These are phyloP conservation scores for Ganoderma sp. DNA, from an alignment of 1,284 basidiomycete species.

Conservation along the genomic window DNA sequence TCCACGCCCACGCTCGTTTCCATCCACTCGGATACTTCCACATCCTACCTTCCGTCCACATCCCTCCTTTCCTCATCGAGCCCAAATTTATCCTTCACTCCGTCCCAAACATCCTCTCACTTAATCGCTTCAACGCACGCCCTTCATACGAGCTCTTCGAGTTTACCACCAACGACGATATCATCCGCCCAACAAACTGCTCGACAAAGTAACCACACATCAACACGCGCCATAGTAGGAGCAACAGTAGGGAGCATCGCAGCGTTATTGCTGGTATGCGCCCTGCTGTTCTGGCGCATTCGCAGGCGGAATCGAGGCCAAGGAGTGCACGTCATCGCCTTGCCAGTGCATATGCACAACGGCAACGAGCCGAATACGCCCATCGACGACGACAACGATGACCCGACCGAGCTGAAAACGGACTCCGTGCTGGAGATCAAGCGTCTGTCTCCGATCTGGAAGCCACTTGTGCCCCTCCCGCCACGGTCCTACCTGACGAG, in stretches of 20 bases:
- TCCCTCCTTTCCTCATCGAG: not conserved
- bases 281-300: not conserved
- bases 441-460: not conserved
- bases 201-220: not conserved
- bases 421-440: not conserved
- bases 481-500: not conserved
- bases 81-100: not conserved
- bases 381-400: not conserved
- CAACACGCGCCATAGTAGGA: not conserved
- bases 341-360: not conserved
- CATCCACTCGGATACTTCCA: not conserved
- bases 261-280: not conserved
- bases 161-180: not conserved
- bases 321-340: not conserved
- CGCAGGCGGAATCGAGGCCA: not conserved
- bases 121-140: not conserved
- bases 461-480: not conserved
- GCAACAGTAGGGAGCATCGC: conserved; percentile 1
- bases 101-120: not conserved
- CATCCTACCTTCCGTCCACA: not conserved
- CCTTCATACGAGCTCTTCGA: not conserved
- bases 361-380: not conserved
- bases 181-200: not conserved
- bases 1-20: not conserved
- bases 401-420: not conserved